Base-by-base conservation (phyloP, 371 early-diverging fungal species). In the Dinochytrium kinnereticum region DNA sequence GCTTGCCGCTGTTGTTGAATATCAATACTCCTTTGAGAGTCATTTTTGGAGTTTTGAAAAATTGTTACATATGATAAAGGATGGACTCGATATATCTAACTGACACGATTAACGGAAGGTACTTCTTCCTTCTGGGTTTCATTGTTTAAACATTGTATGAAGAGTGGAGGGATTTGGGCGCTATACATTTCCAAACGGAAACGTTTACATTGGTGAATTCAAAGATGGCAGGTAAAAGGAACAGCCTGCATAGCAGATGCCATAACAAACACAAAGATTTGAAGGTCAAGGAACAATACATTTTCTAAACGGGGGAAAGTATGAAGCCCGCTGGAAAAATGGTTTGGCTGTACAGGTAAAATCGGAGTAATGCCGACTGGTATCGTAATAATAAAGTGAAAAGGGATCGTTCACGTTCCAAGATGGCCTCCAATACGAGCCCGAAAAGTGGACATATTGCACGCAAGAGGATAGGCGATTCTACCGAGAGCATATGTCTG, bases 1-100 rank as follows among this genome's bases (percentile, higher is more conserved):
- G 95, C 81, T 96, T 96, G 70, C 98, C 98, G 74, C 93, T 92
- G 81, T 95, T 96, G 81, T 98, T 98, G 83, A 98, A 97, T 73
- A 97, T 95, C 68, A 96, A 89, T 19, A 95, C 95, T 19, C 95
- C 93, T 78, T 94, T 92, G 80, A 98, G 95, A 38, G 71, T 70
- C 76, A 75, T 75, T 19, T 38, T n/a, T n/a, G n/a, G n/a, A n/a
- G n/a, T n/a, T n/a, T n/a, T n/a, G n/a, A n/a, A n/a, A n/a, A n/a
- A n/a, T 31, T 13, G 49, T 44, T 53, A 26, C 5, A 13, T n/a
- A 24, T 5, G 24, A 53, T 15, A 26, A 61, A 34, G 61, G 61
- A 61, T 5, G 61, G 36, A 13, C 44, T 3, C 36, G 61, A 7
- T 31, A 7, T 61, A 34, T 61, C 24, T 61, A 7, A 24, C 61